Base-by-base conservation (phyloP, 129 eudicot genomes). In the Centrapalus pauciflorus region DNA sequence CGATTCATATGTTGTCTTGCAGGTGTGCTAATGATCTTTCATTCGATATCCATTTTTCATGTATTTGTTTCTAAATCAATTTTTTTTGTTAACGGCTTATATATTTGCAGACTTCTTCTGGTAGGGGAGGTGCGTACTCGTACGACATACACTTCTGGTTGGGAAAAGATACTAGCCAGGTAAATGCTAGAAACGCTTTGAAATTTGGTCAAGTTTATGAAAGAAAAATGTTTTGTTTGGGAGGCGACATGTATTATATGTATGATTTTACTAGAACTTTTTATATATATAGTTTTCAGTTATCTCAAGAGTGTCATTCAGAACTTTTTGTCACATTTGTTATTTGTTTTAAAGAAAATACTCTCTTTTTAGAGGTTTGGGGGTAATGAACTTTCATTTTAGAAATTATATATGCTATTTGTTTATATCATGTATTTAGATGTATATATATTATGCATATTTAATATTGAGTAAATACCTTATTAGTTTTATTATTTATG, bases 91-190 rank as follows among this genome's bases (percentile, higher is more conserved):
- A 19, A 40, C 9, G 20, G 14, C 58, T 17, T 9, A 45, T 69
- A 12, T 34, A 30, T 65, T 55, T 81, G 84, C 79, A 89, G 96
- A 93, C 99, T 70, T 79, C 79, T 70, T 60, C 84, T 64, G 96
- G 99, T 11, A 89, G 78, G 62, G 99, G 95, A 64, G 99, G 99
- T 58, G 80, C 88, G 6, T 84, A 85, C 78, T 10, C 73, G 54
- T 79, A 72, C 60, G 93, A 87, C 71, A 79, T 87, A 76, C 97
- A 90, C 80, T 90, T 78, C 72, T 90, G 97, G 97, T 82, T 84
- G 35, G 97, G 97, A 51, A 94, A 89, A 76, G 99, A 94, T 82
- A 94, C 99, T 63, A 94, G 95, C 80, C 90, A 89, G 88, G 99
- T 89, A 76, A 1, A n/a, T n/a, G n/a, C n/a, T n/a, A n/a, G n/a